Conservation (phyloP, 345 rosid genomes). For the Aethionema arabicum region DNA sequence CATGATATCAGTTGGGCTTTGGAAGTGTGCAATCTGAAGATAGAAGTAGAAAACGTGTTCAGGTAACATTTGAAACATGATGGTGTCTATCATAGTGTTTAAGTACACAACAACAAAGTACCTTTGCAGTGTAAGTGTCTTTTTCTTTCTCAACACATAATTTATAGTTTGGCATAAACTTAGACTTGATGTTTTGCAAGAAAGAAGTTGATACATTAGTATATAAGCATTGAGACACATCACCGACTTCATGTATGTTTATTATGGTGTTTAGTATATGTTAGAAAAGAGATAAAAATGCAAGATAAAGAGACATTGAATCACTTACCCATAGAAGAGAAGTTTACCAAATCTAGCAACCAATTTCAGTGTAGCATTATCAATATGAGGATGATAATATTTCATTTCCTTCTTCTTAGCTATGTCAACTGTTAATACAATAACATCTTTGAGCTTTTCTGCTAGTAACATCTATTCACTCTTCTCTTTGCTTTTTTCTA, state of each 20-base stretch:
- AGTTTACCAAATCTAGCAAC: conserved; percentile 62
- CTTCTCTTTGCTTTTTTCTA: conserved; percentile 26
- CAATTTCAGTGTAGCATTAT: conserved; percentile 40
- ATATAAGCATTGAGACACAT: conserved; percentile 36
- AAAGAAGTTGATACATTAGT: conserved; percentile 46
- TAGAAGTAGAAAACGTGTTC: conserved; percentile 6
- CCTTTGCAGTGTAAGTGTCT: conserved; percentile 58
- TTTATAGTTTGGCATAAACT: conserved; percentile 43
- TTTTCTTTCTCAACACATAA: conserved; percentile 41
- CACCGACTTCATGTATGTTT: conserved; percentile 26
- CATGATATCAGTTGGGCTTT: conserved; percentile 36
- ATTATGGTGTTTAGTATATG: background rate
- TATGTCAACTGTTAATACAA: conserved; percentile 42
- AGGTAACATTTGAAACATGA: conserved; percentile 26
- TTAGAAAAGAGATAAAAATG: conserved; percentile 14
- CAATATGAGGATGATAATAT: conserved; percentile 1
- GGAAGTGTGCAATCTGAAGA: conserved; percentile 47
- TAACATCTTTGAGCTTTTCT: conserved; percentile 47
- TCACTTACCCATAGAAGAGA: conserved; percentile 45
- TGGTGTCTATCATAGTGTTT: too few relatives aligned
- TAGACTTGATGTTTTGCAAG: conserved; percentile 36
- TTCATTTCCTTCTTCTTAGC: conserved; percentile 38
- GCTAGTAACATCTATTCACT: conserved; percentile 46
- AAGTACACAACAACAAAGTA: conserved; percentile 39
- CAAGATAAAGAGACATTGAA: conserved; percentile 15